These are phyloP conservation scores for Mycena galericulata DNA, from an alignment of 768 basidiomycete species.

Conservation along the genomic window DNA sequence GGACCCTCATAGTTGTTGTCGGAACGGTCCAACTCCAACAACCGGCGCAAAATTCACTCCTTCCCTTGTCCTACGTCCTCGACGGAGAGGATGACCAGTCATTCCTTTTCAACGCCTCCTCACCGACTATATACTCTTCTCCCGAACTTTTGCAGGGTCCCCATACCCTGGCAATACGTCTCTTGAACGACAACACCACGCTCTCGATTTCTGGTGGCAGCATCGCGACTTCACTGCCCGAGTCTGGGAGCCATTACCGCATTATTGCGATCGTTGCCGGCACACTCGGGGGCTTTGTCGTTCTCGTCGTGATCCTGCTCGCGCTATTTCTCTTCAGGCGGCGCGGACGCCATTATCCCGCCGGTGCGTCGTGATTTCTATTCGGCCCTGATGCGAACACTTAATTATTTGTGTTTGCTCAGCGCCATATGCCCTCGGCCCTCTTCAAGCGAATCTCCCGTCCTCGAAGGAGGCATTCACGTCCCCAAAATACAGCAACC, in stretches of 20 bases:
- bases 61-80: constrained; percentile 30
- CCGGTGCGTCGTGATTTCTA: constrained; percentile 10
- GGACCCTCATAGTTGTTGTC: constrained; percentile 29
- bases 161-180: constrained; percentile 35
- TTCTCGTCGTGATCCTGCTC: constrained; percentile 22
- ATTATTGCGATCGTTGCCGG: constrained; percentile 28
- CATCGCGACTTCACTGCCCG: constrained; percentile 10
- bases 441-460: constrained; percentile 42
- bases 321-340: constrained; percentile 30
- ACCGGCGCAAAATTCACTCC: neutral
- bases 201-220: constrained; percentile 35
- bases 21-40: constrained; percentile 18
- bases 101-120: constrained; percentile 27
- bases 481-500: constrained; percentile 43
- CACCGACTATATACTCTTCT: constrained; percentile 33
- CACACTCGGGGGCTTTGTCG: constrained; percentile 21
- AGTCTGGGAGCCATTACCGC: constrained; percentile 10
- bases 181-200: constrained; percentile 25
- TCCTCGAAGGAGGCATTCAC: constrained; percentile 48
- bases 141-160: constrained; percentile 23
- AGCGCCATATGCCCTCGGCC: constrained; percentile 39
- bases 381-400: neutral
- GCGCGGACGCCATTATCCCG: constrained; percentile 21
- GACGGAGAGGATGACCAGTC: constrained; percentile 32
- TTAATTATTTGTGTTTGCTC: neutral